These are phyloP conservation scores for Calonectria pseudoturangicola DNA, from an alignment of 2,329 filamentous ascomycete genomes.

Conservation along the genomic window DNA sequence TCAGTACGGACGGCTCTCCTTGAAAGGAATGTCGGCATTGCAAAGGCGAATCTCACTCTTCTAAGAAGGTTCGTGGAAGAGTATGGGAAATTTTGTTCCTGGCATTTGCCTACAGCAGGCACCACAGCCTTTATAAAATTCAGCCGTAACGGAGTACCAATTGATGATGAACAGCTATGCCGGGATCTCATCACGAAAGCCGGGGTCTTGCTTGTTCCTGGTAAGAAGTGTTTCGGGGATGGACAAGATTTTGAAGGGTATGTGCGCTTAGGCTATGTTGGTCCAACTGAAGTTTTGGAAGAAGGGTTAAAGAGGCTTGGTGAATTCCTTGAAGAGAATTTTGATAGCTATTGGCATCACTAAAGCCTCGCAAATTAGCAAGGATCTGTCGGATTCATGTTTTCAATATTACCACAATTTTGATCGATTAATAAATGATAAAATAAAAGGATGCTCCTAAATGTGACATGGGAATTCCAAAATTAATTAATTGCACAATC, in stretches of 20 bases:
- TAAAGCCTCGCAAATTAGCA: no score
- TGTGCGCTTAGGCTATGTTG: slow-evolving; percentile 15
- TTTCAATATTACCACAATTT: no score
- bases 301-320: slow-evolving; percentile 6
- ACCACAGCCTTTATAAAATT: slow-evolving; percentile 20
- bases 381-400: no score
- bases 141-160: neutral
- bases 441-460: no score
- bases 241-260: neutral
- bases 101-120: slow-evolving; percentile 12
- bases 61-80: neutral
- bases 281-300: neutral
- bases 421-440: no score
- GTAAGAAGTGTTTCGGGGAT: slow-evolving; percentile 7
- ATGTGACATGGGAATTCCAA: no score
- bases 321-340: neutral
- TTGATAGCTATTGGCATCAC: neutral
- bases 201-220: neutral
- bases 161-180: slow-evolving; percentile 21
- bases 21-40: slow-evolving; percentile 1
- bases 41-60: neutral
- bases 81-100: neutral
- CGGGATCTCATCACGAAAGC: neutral
- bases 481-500: no score
- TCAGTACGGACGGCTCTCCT: neutral